phyloP scores from a whole-genome alignment of 2,329 filamentous ascomycete genomes.

The Xylaria sp. region DNA sequence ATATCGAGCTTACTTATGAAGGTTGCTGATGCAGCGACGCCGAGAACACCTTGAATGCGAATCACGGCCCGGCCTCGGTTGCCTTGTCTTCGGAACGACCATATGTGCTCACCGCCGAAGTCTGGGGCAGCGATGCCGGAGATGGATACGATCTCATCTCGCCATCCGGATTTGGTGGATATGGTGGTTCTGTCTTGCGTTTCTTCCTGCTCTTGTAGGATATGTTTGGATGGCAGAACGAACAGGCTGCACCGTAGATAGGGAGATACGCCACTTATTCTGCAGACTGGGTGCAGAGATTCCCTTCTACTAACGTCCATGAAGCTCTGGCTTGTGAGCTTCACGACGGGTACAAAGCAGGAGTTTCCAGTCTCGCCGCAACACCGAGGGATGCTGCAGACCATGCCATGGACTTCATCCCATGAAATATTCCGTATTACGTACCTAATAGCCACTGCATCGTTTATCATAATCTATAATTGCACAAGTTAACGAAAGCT shows the following conservation, averaged over 20 bases:
- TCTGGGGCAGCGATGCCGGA: conserved; percentile 41
- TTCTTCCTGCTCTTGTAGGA: conserved; percentile 37
- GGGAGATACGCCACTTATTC: no score
- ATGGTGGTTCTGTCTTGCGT: conserved; percentile 45
- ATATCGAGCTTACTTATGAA: not conserved
- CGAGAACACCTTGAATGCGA: conserved; percentile 59
- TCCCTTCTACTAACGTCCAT: no score
- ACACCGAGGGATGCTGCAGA: no score
- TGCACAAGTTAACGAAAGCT: not conserved
- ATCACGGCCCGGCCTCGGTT: conserved; percentile 50
- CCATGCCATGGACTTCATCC: no score
- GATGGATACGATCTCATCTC: conserved; percentile 41
- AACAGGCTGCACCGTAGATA: not conserved
- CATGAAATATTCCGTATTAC: not conserved
- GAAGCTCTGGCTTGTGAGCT: no score
- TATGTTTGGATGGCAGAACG: conserved; percentile 22
- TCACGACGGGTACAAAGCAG: no score
- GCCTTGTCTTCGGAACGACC: conserved; percentile 48
- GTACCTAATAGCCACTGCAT: not conserved
- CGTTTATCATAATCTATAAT: not conserved
- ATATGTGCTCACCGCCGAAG: conserved; percentile 42
- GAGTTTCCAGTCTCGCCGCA: no score
- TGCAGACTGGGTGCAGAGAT: no score
- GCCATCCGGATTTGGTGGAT: conserved; percentile 45
- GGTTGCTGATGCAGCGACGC: conserved; percentile 51